Evolutionary conservation across 345 rosid genomes (phyloP), one percentile per base, ranked within the genome.

Genomic region (Lenwebbia sp.): DNA sequence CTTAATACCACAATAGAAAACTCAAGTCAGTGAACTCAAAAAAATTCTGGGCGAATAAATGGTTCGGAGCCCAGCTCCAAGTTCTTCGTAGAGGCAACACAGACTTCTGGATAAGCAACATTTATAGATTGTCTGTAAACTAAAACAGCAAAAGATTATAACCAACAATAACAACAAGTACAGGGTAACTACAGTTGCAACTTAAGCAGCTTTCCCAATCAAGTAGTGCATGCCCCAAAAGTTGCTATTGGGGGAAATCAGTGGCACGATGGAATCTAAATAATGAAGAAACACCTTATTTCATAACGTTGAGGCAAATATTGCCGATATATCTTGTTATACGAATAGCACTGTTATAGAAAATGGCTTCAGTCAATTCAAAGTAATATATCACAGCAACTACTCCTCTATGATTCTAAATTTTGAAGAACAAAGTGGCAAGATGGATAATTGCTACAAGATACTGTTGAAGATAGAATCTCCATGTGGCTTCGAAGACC

Each of bases 1-100:
- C 99, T 97, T 86, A 90, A 88, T 22, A 58, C 47, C 56, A 57
- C 50, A 84, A 84, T 17, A 10, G 22, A 50, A 28, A 57, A 50
- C 50, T 15, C 22, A 17, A 74, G 28, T 54, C 17, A 19, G n/a
- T 49, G 52, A 28, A 23, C n/a, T 26, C 83, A 81, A 14, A 10
- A 56, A 57, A 57, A 56, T 56, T 56, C 60, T 25, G 60, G 60
- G 13, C 13, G 13, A 28, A 28, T 25, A 56, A 23, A 23, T 56
- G 0, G 60, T 56, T 56, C 2, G 6, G 55, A 1, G 62, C 62
- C 62, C 4, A 57, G 62, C 14, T 57, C 28, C 14, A 26, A 57
- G 30, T 57, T 25, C 26, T 57, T 57, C 14, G 62, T 57, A 57
- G 62, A 57, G 30, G 62, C 62, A 56, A 56, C 3, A 56, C 6